These are phyloP conservation scores for Leishmania braziliensis DNA, from an alignment of 208 protist species.

Conservation along the genomic window DNA sequence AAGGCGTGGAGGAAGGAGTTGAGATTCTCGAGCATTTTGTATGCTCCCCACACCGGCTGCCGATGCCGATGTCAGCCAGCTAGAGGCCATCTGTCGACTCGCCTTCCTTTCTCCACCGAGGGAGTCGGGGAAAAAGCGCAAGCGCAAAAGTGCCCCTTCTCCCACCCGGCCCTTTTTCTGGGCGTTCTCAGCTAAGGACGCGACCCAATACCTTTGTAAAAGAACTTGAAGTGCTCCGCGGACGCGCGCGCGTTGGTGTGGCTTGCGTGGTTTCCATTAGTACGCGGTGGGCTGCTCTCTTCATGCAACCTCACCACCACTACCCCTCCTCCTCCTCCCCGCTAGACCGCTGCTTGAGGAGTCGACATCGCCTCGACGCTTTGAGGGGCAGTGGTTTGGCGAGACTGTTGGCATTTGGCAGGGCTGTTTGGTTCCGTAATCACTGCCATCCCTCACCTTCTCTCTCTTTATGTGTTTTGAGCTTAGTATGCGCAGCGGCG, in stretches of 20 bases:
- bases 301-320: too few species aligned
- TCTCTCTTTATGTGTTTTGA: too few species aligned
- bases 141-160: neutral
- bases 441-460: too few species aligned
- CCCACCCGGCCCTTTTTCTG: neutral
- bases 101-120: neutral
- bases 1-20: conserved; percentile 22
- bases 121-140: neutral
- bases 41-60: conserved; percentile 36
- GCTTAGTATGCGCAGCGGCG: neutral
- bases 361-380: too few species aligned
- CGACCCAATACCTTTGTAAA: neutral
- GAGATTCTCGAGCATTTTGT: conserved; percentile 66
- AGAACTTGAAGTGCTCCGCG: neutral
- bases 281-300: too few species aligned
- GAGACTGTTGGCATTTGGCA: too few species aligned
- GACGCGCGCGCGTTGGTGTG: too few species aligned
- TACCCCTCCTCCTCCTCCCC: too few species aligned
- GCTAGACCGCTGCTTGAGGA: too few species aligned
- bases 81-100: neutral
- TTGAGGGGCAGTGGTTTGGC: too few species aligned
- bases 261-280: too few species aligned
- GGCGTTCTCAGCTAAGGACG: neutral
- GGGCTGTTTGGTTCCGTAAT: too few species aligned
- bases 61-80: neutral